Base-by-base conservation (phyloP, 2,329 filamentous ascomycete species). In the Chalaropsis ovoidea region DNA sequence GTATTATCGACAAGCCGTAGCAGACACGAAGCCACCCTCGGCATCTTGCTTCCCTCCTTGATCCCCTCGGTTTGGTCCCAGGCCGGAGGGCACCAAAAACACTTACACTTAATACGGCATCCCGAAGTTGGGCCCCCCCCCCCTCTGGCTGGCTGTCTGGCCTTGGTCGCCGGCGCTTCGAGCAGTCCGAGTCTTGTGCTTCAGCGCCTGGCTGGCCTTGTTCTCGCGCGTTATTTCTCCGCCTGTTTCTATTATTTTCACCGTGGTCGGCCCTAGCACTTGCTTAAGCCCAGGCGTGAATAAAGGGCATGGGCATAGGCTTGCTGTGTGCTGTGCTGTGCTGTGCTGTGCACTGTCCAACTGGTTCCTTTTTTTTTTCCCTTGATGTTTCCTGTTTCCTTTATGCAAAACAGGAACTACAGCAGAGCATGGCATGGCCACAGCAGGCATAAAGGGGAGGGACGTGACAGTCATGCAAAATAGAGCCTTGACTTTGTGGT, bases 351-450 rank as follows among this genome's bases (percentile, higher is more conserved):
- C 24, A 11, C 49, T 56, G 49, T 31, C 27, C 49, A 56, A 13
- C 24, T 56, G 3, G 42, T 39, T 39, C 35, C 8, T 39, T 39
- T 39, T 39, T 10, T 39, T 39, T 39, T 10, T 39, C 24, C 27
- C 27, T 39, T 56, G 52, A 56, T 24, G 17, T 35, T 56, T 35
- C 2, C 8, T 56, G 52, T 56, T 56, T 56, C 52, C 31, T 56
- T 56, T 56, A 56, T 56, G 52, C 52, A 56, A 56, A 56, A 56
- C 24, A 56, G 17, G 24, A 56, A 35, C 52, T 31, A 31, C 52
- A 13, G 27, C 52, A 31, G 27, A 13, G 27, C 52, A 8, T 35
- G 17, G 15, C 52, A 35, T 17, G 52, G 13, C 27, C 52, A 31
- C 19, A 27, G 24, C 31, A 31, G 6, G 2, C 31, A 31, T 31